Base-by-base conservation (phyloP, 495 filamentous ascomycete genomes). In the Aspergillus olivimuriae region DNA sequence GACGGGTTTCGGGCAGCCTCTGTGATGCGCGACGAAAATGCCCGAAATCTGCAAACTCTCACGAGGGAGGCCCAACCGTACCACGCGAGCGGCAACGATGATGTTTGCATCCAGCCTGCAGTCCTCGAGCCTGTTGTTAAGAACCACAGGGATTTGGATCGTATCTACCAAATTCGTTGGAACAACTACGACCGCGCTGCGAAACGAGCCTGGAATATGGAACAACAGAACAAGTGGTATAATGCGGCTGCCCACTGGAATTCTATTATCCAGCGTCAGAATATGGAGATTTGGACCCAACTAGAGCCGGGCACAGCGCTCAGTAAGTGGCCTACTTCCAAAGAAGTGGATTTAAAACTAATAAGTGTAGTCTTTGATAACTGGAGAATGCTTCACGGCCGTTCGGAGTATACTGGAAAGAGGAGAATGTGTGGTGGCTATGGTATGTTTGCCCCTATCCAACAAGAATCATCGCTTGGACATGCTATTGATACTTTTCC, bases 401-500 rank as follows among this genome's bases (percentile, higher is more conserved):
- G 91, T 48, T 76, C 77, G 16, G 74, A 78, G 11, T 97, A 95
- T 55, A 83, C 77, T 6, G 91, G 91, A 14, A 83, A 83, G 54
- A 71, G 91, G 51, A 81, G 89, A 51, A 84, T 97, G 61, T 94
- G 87, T 59, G 91, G 91, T 46, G 91, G 75, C 14, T 94, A 95
- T 58, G 82, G 85, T 89, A 65, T 68, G 83, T 80, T 40, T 23
- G 20, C 11, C 21, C 5, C 17, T 26, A 14, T 30, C 7, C 21
- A 18, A 52, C 26, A 18, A 31, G 24, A 41, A 53, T 26, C 53
- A 28, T 6, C 6, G 5, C 11, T 11, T 28, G 24, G 44, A 43
- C 61, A 52, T 56, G 12, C 55, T 43, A 38, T n/a, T n/a, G n/a
- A n/a, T n/a, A n/a, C 50, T 15, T 14, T 4, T 0, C 30, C 42